phyloP scores from a whole-genome alignment of 1,284 basidiomycete species.

The Ceratobasidium sp. region DNA sequence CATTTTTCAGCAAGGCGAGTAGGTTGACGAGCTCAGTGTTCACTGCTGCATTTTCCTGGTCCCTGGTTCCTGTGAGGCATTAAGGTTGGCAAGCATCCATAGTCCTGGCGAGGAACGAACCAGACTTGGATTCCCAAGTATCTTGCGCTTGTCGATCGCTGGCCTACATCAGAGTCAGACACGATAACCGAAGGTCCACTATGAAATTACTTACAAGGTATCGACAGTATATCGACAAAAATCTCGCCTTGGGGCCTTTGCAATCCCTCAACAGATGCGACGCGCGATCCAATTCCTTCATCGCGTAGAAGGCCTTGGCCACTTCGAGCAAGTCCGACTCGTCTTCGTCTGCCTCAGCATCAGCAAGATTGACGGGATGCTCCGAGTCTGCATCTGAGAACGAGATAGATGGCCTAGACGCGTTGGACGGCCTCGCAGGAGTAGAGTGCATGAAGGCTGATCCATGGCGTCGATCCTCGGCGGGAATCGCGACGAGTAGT shows the following conservation, averaged over 20 bases:
- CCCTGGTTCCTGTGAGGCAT: slow-evolving; percentile 65
- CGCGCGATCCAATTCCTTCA: slow-evolving; percentile 81
- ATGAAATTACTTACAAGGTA: slow-evolving; percentile 72
- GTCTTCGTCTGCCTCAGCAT: slow-evolving; percentile 48
- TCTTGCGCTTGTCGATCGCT: slow-evolving; percentile 45
- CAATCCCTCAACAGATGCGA: slow-evolving; percentile 68
- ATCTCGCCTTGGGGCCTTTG: slow-evolving; percentile 73
- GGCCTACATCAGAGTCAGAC: slow-evolving; percentile 38
- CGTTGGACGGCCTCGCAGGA: slow-evolving; percentile 43
- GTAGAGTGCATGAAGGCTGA: slow-evolving; percentile 57
- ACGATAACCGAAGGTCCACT: neutral
- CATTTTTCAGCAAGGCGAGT: slow-evolving; percentile 61
- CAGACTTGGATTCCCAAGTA: slow-evolving; percentile 42
- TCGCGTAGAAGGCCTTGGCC: slow-evolving; percentile 78
- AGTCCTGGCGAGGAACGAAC: slow-evolving; percentile 13
- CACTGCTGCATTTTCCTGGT: slow-evolving; percentile 72
- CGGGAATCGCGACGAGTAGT: slow-evolving; percentile 66
- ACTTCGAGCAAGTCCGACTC: slow-evolving; percentile 74
- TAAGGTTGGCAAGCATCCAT: neutral
- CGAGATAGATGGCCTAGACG: slow-evolving; percentile 38
- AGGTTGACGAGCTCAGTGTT: slow-evolving; percentile 68
- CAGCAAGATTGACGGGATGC: slow-evolving; percentile 10
- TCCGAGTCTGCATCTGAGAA: slow-evolving; percentile 41
- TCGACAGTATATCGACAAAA: slow-evolving; percentile 80
- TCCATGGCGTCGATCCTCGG: slow-evolving; percentile 53